A percentile compares a stretch with the other conserved stretches of the same genome.
Conservation (phyloP, 176 grass and related monocot species). For the Aegilops speltoides region DNA sequence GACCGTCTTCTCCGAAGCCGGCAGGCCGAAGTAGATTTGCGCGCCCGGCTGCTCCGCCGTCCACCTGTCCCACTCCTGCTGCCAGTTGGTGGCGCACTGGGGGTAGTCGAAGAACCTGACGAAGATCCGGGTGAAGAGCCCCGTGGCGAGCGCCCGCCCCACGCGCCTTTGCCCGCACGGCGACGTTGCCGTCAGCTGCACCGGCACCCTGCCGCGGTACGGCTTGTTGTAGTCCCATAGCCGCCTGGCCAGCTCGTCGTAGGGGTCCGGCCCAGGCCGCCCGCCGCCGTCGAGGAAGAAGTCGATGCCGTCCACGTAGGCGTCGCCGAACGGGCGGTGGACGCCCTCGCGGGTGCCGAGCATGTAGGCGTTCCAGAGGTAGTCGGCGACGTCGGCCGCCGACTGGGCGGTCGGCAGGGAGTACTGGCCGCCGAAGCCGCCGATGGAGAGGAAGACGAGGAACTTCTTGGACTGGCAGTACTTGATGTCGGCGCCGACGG, state of each 20-base stretch:
- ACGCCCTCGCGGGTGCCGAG: not conserved
- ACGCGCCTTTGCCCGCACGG: not conserved
- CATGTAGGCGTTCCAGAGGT: not conserved
- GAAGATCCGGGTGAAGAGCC: too few species aligned
- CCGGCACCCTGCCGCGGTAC: not conserved
- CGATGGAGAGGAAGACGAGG: slow-evolving; percentile 17
- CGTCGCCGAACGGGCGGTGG: slow-evolving; percentile 2
- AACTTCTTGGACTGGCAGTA: slow-evolving; percentile 1
- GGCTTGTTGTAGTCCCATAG: not conserved
- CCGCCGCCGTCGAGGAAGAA: slow-evolving; percentile 10
- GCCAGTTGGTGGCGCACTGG: too few species aligned
- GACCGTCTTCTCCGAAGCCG: too few species aligned
- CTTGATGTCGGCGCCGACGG: not conserved
- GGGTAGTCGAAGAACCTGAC: too few species aligned
- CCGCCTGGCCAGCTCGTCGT: not conserved
- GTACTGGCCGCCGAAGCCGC: not conserved
- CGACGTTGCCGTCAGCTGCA: slow-evolving; percentile 6
- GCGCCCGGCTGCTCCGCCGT: too few species aligned
- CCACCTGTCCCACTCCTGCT: too few species aligned
- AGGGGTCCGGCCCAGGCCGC: not conserved
- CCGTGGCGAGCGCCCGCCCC: slow-evolving; percentile 11
- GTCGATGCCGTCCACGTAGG: slow-evolving; percentile 14
- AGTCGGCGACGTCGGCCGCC: not conserved
- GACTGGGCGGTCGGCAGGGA: not conserved
- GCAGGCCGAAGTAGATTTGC: too few species aligned